phyloP scores from a whole-genome alignment of 202 grass and related monocot species.

The Schoenoplectus tabernaemontani region DNA sequence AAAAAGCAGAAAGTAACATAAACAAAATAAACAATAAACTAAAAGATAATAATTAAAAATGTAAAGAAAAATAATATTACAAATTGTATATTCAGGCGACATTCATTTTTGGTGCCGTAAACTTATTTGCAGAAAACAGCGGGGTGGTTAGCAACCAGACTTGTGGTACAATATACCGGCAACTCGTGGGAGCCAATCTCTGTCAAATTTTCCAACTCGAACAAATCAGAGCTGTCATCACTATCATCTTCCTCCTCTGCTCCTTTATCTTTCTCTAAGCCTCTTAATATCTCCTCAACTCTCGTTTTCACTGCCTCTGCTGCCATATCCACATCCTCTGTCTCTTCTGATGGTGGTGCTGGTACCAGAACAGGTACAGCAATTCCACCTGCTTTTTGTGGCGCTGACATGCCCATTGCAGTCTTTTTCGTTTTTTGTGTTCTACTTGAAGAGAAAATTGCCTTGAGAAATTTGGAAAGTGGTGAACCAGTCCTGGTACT shows the following conservation, averaged over 20 bases:
- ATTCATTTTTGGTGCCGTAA: background rate
- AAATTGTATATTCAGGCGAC: background rate
- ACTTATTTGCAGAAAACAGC: conserved; percentile 28
- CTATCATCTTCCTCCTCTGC: conserved; percentile 21
- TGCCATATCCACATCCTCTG: conserved; percentile 11
- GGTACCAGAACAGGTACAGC: background rate
- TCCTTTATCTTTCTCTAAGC: conserved; percentile 17
- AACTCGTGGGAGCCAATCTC: conserved; percentile 51
- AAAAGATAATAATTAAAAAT: no score
- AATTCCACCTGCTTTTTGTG: background rate
- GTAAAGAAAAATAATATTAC: background rate
- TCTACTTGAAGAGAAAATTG: conserved; percentile 43
- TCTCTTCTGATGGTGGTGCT: background rate
- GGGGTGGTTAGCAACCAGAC: conserved; percentile 40
- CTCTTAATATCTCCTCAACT: conserved; percentile 50
- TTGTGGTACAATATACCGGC: conserved; percentile 71
- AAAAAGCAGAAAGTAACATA: background rate
- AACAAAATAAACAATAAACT: background rate
- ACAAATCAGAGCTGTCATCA: conserved; percentile 85
- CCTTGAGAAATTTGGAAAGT: conserved; percentile 46
- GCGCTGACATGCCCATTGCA: background rate
- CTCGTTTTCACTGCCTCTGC: conserved; percentile 34
- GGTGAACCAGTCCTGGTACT: conserved; percentile 31
- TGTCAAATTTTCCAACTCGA: conserved; percentile 69
- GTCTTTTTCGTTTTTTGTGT: conserved; percentile 46